These are phyloP conservation scores for Blastomyces silverae DNA, from an alignment of 2,329 filamentous ascomycete genomes.

Conservation along the genomic window DNA sequence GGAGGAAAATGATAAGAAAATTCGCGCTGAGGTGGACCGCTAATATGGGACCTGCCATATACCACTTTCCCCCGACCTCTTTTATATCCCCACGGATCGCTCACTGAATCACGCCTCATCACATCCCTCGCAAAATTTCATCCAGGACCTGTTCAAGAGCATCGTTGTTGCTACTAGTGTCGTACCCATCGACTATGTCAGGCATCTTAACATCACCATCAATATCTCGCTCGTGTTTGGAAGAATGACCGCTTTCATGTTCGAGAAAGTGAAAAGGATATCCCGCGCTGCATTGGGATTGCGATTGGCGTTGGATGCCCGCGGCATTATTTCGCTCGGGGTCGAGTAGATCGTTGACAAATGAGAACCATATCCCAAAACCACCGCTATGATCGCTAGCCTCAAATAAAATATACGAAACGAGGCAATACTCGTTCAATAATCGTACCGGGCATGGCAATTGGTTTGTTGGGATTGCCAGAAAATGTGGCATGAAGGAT, in stretches of 20 bases:
- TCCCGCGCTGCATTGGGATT: neutral
- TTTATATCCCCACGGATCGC: neutral
- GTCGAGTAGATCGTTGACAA: neutral
- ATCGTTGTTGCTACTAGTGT: neutral
- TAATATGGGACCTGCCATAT: neutral
- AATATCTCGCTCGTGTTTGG: neutral
- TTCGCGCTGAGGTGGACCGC: neutral
- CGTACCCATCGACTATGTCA: neutral
- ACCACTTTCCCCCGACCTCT: neutral
- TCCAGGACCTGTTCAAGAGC: neutral
- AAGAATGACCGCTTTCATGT: neutral
- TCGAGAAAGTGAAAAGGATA: neutral
- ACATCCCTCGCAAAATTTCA: neutral
- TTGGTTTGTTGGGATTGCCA: neutral
- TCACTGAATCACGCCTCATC: neutral
- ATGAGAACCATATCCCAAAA: neutral
- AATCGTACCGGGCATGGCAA: neutral
- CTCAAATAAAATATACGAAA: neutral
- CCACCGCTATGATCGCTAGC: neutral
- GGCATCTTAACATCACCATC: constrained; percentile 4
- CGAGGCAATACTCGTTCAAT: neutral
- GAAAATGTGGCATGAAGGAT: neutral
- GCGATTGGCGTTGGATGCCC: neutral
- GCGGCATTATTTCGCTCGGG: neutral
- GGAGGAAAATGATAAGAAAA: neutral